These are phyloP conservation scores for Colletotrichum limetticola DNA, from an alignment of 2,329 filamentous ascomycete species.

Conservation along the genomic window DNA sequence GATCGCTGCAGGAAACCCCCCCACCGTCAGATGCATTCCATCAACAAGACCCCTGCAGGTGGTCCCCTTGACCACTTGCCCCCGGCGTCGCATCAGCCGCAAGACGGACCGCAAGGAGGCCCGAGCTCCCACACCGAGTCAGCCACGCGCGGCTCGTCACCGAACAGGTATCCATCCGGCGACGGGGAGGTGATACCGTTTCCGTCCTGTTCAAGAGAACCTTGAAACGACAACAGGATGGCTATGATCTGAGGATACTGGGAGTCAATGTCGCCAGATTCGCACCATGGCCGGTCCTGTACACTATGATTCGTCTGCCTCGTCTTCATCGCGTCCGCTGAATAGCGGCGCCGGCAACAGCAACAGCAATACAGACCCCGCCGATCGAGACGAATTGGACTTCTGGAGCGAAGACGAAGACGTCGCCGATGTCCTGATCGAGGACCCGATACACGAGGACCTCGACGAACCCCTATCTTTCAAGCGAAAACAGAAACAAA, in stretches of 20 bases:
- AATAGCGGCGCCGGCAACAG: constrained; percentile 32
- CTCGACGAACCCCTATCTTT: constrained; percentile 70
- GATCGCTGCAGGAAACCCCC: constrained; percentile 16
- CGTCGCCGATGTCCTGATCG: constrained; percentile 55
- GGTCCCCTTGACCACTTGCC: constrained; percentile 4
- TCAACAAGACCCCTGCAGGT: constrained; percentile 21
- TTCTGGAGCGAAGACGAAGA: constrained; percentile 53
- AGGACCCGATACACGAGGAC: constrained; percentile 66
- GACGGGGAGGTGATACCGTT: neutral
- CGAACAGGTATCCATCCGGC: constrained; percentile 11
- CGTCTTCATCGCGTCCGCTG: constrained; percentile 45
- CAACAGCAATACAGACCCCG: constrained; percentile 41
- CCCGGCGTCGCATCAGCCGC: constrained; percentile 28
- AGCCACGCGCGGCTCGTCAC: constrained; percentile 32
- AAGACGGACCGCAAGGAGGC: neutral
- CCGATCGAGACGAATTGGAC: constrained; percentile 60
- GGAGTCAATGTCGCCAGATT: constrained; percentile 35
- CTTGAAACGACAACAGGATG: constrained; percentile 47
- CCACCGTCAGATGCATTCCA: constrained; percentile 9
- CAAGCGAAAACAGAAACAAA: constrained; percentile 73
- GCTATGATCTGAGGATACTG: constrained; percentile 27
- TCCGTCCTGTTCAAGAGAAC: neutral
- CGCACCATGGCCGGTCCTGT: constrained; percentile 54
- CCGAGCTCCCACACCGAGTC: constrained; percentile 26
- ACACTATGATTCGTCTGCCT: constrained; percentile 47